These are phyloP conservation scores for Xylaria digitata DNA, from an alignment of 2,329 filamentous ascomycete genomes.

Conservation along the genomic window DNA sequence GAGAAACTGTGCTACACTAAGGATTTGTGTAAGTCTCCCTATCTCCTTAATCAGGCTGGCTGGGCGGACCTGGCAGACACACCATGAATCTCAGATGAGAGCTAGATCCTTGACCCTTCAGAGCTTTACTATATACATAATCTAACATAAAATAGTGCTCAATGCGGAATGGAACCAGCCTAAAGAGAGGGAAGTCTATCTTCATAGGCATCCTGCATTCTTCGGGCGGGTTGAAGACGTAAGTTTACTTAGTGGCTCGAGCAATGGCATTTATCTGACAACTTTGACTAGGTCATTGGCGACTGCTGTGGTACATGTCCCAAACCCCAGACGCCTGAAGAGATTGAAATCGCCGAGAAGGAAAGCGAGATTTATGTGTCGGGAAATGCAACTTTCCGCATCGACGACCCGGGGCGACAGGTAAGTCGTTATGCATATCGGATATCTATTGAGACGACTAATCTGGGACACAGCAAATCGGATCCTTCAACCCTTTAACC, in stretches of 20 bases:
- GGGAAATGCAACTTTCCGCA: conserved; percentile 78
- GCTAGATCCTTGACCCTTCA: background rate
- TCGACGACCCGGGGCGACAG: conserved; percentile 81
- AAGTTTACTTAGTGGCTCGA: conserved; percentile 21
- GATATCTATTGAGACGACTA: conserved; percentile 18
- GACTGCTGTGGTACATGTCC: conserved; percentile 89
- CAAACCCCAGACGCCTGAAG: conserved; percentile 73
- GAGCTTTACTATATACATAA: background rate
- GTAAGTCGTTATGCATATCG: conserved; percentile 52
- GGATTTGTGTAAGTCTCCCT: conserved; percentile 65
- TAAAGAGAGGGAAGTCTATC: conserved; percentile 77
- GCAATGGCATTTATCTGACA: conserved; percentile 8
- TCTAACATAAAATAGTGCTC: conserved; percentile 60
- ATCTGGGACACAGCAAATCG: conserved; percentile 58
- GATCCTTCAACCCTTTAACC: conserved; percentile 82
- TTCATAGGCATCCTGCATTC: conserved; percentile 85
- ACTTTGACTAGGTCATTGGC: conserved; percentile 63
- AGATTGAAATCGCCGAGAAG: conserved; percentile 75
- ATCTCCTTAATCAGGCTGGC: background rate
- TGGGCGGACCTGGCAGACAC: background rate
- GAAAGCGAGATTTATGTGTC: conserved; percentile 82
- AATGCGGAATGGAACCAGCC: conserved; percentile 89
- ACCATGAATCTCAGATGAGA: background rate
- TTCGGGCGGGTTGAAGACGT: conserved; percentile 78
- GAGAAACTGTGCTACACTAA: conserved; percentile 85